A percentile compares a stretch with the other conserved stretches of the same genome.
Evolutionary conservation across 164 flowering plant species (phyloP).

Genomic region (Liriodendron chinense): DNA sequence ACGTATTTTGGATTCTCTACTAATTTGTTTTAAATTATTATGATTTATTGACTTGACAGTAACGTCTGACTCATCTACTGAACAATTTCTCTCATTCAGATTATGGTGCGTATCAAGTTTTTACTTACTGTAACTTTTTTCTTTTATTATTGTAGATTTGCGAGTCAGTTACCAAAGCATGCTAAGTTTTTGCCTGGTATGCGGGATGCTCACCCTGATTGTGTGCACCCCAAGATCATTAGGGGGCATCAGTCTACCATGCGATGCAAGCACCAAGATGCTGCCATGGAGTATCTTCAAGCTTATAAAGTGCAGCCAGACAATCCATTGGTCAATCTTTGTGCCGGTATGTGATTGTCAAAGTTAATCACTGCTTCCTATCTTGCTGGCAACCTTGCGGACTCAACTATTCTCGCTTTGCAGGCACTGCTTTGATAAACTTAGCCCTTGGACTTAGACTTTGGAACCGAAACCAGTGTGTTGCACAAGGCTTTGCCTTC

Average conservation of each 20-base stretch:
- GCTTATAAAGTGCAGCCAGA: slow-evolving; percentile 85
- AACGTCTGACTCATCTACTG: neutral
- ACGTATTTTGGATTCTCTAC: too few species aligned
- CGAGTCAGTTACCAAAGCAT: slow-evolving; percentile 47
- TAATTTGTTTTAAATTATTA: too few species aligned
- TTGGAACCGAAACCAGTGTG: slow-evolving; percentile 69
- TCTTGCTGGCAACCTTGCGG: neutral
- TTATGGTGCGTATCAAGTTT: neutral
- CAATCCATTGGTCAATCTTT: slow-evolving; percentile 75
- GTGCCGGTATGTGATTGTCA: slow-evolving; percentile 53
- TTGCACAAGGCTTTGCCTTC: slow-evolving; percentile 80
- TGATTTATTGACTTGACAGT: neutral
- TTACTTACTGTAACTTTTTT: neutral
- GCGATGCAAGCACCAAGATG: slow-evolving; percentile 73
- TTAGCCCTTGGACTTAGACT: slow-evolving; percentile 78
- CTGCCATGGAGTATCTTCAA: slow-evolving; percentile 79
- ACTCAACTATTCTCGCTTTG: neutral
- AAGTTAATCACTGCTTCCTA: neutral
- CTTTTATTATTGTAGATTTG: slow-evolving; percentile 32
- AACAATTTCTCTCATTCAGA: neutral
- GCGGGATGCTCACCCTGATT: slow-evolving; percentile 48
- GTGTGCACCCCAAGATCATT: slow-evolving; percentile 69
- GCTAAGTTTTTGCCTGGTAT: slow-evolving; percentile 53
- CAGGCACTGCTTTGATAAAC: slow-evolving; percentile 82
- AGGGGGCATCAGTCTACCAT: slow-evolving; percentile 67